phyloP scores from a whole-genome alignment of 345 rosid species.

The Aquilaria yunnanensis region DNA sequence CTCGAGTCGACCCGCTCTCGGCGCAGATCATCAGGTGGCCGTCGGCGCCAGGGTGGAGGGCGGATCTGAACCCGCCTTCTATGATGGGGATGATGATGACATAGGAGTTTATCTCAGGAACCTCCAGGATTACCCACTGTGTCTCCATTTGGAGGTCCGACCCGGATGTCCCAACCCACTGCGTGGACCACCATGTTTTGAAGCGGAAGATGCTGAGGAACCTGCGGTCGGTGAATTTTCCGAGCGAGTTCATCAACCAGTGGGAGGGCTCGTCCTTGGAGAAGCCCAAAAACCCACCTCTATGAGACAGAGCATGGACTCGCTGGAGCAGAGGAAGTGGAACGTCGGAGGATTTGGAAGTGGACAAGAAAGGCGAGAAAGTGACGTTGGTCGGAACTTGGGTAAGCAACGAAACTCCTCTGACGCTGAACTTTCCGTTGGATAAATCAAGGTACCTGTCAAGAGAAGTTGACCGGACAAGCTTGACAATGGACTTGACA shows the following conservation, averaged over 20 bases:
- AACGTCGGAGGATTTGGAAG: slow-evolving; percentile 38
- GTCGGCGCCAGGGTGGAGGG: slow-evolving; percentile 51
- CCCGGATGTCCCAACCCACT: slow-evolving; percentile 73
- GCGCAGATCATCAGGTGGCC: slow-evolving; percentile 54
- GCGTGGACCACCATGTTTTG: slow-evolving; percentile 92
- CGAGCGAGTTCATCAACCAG: slow-evolving; percentile 47
- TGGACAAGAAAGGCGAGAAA: slow-evolving; percentile 41
- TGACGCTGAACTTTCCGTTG: slow-evolving; percentile 35
- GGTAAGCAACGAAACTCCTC: slow-evolving; percentile 43
- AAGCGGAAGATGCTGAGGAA: slow-evolving; percentile 66
- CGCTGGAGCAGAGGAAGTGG: slow-evolving; percentile 45
- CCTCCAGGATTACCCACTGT: slow-evolving; percentile 65
- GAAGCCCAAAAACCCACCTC: slow-evolving; percentile 73
- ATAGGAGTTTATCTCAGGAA: slow-evolving; percentile 54
- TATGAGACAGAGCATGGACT: slow-evolving; percentile 41
- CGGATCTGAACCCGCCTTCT: slow-evolving; percentile 65
- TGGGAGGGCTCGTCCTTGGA: slow-evolving; percentile 32
- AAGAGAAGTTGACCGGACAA: slow-evolving; percentile 9
- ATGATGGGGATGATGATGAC: slow-evolving; percentile 56
- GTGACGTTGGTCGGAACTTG: slow-evolving; percentile 62
- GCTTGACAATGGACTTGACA: slow-evolving; percentile 11
- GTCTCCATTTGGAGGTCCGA: slow-evolving; percentile 80
- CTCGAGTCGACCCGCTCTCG: slow-evolving; percentile 63
- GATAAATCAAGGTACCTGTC: slow-evolving; percentile 34
- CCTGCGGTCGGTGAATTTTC: slow-evolving; percentile 48